Conservation (phyloP, 192 early-diverging fungal genomes). For the Coemansia javaensis region DNA sequence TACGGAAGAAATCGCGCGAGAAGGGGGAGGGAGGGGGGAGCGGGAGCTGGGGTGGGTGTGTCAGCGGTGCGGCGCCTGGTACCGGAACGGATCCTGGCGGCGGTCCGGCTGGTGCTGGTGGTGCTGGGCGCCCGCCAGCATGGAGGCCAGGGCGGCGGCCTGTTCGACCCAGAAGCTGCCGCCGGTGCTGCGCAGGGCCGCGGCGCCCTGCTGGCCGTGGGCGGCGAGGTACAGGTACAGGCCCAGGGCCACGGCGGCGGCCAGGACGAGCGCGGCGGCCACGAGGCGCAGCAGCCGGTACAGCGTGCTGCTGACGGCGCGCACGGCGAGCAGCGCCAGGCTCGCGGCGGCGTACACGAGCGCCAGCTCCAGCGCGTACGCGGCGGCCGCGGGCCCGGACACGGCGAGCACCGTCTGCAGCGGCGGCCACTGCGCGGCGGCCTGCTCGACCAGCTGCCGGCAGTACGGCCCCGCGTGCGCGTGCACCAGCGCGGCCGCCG, state of each 20-base stretch:
- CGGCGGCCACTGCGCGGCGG: conserved; percentile 27
- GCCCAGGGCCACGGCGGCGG: conserved; percentile 14
- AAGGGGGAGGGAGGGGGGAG: too few relatives aligned
- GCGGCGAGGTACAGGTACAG: conserved; percentile 35
- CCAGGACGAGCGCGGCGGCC: conserved; percentile 8
- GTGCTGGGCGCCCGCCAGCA: conserved; percentile 1
- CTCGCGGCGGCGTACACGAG: conserved; percentile 10
- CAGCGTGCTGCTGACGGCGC: conserved; percentile 36
- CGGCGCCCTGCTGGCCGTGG: conserved; percentile 5
- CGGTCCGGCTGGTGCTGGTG: background rate
- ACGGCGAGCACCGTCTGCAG: conserved; percentile 12
- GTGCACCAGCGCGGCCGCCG: conserved; percentile 15
- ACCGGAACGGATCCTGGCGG: conserved; percentile 20
- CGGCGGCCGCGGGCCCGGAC: conserved; percentile 11
- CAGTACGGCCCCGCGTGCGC: conserved; percentile 22
- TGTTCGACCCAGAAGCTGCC: conserved; percentile 28
- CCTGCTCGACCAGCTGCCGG: conserved; percentile 6
- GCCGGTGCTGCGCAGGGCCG: too few relatives aligned
- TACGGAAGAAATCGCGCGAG: too few relatives aligned
- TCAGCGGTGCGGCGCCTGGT: conserved; percentile 13
- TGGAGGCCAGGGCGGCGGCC: conserved; percentile 9
- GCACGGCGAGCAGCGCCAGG: conserved; percentile 6
- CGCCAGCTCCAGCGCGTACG: conserved; percentile 16
- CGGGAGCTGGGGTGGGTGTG: background rate
- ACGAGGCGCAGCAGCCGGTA: conserved; percentile 26